phyloP scores from a whole-genome alignment of 2,329 filamentous ascomycete genomes.

The Colletotrichum nymphaeae region DNA sequence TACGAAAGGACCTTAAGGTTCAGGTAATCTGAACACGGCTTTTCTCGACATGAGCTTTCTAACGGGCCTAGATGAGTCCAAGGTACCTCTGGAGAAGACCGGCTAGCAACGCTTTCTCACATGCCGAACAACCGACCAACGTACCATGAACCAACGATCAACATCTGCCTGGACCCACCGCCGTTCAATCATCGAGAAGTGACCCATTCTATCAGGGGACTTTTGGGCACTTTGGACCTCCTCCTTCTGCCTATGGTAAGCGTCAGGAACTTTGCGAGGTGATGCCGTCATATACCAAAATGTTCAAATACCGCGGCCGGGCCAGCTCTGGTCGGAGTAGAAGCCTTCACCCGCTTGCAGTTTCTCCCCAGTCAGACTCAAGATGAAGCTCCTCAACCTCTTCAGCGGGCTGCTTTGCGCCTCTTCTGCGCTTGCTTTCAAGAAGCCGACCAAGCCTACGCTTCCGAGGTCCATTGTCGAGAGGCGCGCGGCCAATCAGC shows the following conservation, averaged over 20 bases:
- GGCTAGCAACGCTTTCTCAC: background rate
- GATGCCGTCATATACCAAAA: background rate
- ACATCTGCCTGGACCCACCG: background rate
- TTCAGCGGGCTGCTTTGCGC: conserved; percentile 8
- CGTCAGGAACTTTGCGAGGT: background rate
- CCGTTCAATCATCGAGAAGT: background rate
- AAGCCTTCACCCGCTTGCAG: background rate
- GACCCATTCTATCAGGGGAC: background rate
- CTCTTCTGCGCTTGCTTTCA: conserved; percentile 2
- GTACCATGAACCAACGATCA: background rate
- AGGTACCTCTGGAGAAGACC: background rate
- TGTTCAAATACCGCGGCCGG: background rate
- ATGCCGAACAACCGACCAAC: background rate
- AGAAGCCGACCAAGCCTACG: background rate
- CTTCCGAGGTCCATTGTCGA: background rate
- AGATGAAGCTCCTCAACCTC: conserved; percentile 8
- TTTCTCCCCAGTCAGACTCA: background rate
- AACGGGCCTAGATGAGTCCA: background rate
- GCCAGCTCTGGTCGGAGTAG: background rate
- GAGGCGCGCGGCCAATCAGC: background rate
- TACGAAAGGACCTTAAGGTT: too few relatives aligned
- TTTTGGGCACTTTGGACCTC: background rate
- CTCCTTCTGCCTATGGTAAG: background rate
- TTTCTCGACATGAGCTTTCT: background rate
- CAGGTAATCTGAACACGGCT: too few relatives aligned